These are phyloP conservation scores for Daldinia bambusicola DNA, from an alignment of 495 filamentous ascomycete species.

Conservation along the genomic window DNA sequence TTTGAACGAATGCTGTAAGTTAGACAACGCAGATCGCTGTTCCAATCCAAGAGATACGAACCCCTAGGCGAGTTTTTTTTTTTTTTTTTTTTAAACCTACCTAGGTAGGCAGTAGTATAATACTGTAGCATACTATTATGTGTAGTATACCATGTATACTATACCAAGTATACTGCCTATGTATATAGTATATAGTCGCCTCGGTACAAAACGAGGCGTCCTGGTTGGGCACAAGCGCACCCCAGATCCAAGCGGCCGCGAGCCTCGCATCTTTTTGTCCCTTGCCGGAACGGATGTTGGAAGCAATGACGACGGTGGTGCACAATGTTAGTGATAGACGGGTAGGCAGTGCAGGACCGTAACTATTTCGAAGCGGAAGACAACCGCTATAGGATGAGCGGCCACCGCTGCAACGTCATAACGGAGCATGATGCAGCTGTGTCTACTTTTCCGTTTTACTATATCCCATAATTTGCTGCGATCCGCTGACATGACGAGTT, in stretches of 20 bases:
- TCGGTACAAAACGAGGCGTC: constrained; percentile 20
- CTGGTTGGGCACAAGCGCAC: constrained; percentile 41
- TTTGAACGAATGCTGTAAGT: constrained; percentile 16
- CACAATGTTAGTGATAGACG: constrained; percentile 37
- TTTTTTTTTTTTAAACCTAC: no score
- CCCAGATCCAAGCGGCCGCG: constrained; percentile 34
- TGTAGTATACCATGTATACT: no score
- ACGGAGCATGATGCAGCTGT: constrained; percentile 39
- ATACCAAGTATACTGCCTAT: no score
- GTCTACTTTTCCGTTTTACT: constrained; percentile 30
- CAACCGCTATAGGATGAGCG: constrained; percentile 29
- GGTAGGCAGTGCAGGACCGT: constrained; percentile 37
- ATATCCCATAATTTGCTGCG: constrained; percentile 22
- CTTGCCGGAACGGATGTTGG: constrained; percentile 27
- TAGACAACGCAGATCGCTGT: constrained; percentile 38
- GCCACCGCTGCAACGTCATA: constrained; percentile 38
- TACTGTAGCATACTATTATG: no score
- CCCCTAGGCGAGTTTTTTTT: neutral
- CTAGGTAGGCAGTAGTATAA: no score
- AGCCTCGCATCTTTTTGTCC: constrained; percentile 30
- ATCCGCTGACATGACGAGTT: constrained; percentile 26
- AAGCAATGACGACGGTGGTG: constrained; percentile 36
- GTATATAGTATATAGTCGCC: constrained; percentile 5
- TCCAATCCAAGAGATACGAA: constrained; percentile 28
- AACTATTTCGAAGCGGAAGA: constrained; percentile 30